Evolutionary conservation across 78 protist genomes (phyloP), one percentile per base, ranked within the genome.

Genomic region (Tieghemostelium lacteum): DNA sequence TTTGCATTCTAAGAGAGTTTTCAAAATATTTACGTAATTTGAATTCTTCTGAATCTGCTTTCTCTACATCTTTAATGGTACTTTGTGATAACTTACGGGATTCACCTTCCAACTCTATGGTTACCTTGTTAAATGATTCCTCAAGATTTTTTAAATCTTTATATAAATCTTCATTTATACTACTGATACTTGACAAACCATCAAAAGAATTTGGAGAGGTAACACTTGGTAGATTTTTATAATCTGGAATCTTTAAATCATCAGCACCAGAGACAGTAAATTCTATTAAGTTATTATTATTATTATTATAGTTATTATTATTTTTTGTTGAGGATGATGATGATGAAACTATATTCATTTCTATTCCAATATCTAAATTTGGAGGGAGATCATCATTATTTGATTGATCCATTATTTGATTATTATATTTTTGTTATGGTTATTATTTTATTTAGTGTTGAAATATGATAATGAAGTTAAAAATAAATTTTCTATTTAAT

Each of bases 1-100:
- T 19, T 54, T 66, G 40, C 50, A 37, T 62, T 36, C 93, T 60
- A 20, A 66, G 78, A 28, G 85, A 73, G 31, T 86, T 63, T 50
- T 86, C 93, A 34, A 86, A 86, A 45, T 86, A 86, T 65, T 70
- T 70, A 26, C 93, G 36, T 28, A 86, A 29, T 65, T 86, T 70
- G 34, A 86, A 86, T 36, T 65, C 85, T 16, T 86, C 93, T 1
- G 74, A 31, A 50, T 71, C 74, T 17, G 72, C 88, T 40, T 64
- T 26, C 26, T 64, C 50, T 54, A 64, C 61, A 31, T 77, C 88
- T 39, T 55, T 37, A 29, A 33, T 62, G 5, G 1, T 1, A 31
- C 57, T 62, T 1, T 52, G 14, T 26, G 42, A 14, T 17, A 28
- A 73, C 22, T 31, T 17, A 6, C 24, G 28, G 1, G 80, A 73